Evolutionary conservation across 75 land plant species (phyloP).

Genomic region (Pseudotsuga menziesii): DNA sequence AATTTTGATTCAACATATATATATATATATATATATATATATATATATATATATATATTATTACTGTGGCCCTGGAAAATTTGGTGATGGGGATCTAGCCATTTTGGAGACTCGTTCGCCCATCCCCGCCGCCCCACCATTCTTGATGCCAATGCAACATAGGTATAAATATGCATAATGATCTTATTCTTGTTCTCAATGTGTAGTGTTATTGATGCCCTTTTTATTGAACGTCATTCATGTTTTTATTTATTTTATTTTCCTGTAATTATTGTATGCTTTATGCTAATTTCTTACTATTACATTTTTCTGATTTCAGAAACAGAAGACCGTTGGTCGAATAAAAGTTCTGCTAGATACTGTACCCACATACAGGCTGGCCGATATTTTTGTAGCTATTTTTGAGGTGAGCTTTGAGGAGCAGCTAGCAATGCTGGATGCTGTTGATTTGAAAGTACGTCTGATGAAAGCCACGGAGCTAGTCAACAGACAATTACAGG

Average conservation of each 20-base stretch:
- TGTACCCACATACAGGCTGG: conserved; percentile 82
- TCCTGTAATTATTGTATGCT: neutral
- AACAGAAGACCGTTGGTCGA: conserved; percentile 80
- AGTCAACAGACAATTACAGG: conserved; percentile 96
- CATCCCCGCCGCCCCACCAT: too few species aligned
- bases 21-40: too few species aligned
- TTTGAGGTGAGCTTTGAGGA: conserved; percentile 97
- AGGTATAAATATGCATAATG: too few species aligned
- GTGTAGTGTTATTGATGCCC: neutral
- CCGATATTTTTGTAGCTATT: conserved; percentile 96
- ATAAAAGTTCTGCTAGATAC: conserved; percentile 87
- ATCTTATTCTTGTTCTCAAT: too few species aligned
- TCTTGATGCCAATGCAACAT: too few species aligned
- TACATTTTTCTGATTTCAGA: conserved; percentile 30
- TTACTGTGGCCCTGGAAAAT: too few species aligned
- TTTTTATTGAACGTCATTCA: neutral
- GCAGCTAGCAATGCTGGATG: conserved; percentile 86
- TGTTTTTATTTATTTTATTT: neutral
- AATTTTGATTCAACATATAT: too few species aligned
- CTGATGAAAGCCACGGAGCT: conserved; percentile 84
- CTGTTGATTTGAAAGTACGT: conserved; percentile 84
- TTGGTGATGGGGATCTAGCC: too few species aligned
- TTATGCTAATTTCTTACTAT: neutral
- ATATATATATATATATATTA: too few species aligned
- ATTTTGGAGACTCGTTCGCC: too few species aligned